Evolutionary conservation across 345 rosid species (phyloP).

Genomic region (Pistacia vera): DNA sequence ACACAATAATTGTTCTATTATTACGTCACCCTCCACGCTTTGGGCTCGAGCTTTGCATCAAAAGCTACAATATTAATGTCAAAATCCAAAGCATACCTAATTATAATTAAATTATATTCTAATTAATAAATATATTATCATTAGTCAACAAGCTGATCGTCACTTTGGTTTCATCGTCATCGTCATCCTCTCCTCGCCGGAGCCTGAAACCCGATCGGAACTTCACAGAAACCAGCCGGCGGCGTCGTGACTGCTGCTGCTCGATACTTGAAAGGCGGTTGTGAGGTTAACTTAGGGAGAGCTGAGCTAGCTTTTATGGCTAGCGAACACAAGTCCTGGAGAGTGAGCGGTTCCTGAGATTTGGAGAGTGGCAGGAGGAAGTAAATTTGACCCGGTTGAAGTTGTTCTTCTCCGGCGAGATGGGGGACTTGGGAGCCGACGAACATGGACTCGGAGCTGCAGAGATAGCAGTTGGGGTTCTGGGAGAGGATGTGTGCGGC

Average conservation of each 20-base stretch:
- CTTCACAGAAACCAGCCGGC: neutral
- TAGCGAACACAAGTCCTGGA: conserved; percentile 42
- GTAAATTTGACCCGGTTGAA: conserved; percentile 46
- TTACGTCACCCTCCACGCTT: neutral
- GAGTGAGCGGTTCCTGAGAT: conserved; percentile 30
- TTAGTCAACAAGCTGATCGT: no score
- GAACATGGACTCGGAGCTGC: conserved; percentile 47
- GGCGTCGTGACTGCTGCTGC: neutral
- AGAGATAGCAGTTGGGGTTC: conserved; percentile 42
- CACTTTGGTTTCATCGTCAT: neutral
- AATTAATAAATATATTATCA: neutral
- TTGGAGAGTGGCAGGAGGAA: conserved; percentile 48
- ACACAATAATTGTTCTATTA: no score
- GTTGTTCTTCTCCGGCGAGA: conserved; percentile 34
- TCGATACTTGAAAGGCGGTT: neutral
- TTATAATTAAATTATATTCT: neutral
- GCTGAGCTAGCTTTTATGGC: conserved; percentile 51
- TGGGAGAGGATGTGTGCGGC: conserved; percentile 34
- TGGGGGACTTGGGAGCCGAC: conserved; percentile 28
- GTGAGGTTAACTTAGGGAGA: conserved; percentile 7
- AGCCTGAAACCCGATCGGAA: conserved; percentile 8
- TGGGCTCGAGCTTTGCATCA: neutral
- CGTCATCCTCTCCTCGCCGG: neutral
- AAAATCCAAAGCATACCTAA: no score
- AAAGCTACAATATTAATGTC: neutral